phyloP scores from a whole-genome alignment of 108 stramenopile genomes.

The Pseudonitzschia pungens region DNA sequence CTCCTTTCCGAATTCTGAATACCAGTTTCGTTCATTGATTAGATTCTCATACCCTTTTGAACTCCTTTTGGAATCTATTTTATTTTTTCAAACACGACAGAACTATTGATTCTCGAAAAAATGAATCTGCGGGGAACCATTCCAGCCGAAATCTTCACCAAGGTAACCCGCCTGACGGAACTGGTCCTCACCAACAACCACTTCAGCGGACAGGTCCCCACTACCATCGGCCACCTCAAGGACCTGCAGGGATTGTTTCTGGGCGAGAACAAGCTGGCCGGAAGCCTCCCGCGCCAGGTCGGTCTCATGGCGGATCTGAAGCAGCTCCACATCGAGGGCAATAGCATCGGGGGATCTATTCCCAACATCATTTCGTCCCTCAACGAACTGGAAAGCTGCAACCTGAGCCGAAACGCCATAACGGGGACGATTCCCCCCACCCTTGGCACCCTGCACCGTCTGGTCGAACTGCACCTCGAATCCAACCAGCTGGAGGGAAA shows the following conservation, averaged over 20 bases:
- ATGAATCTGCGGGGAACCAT: conserved; percentile 24
- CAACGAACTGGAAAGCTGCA: conserved; percentile 14
- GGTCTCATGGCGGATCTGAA: conserved; percentile 28
- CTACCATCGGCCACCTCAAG: conserved; percentile 34
- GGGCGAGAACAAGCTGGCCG: conserved; percentile 23
- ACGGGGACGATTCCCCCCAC: conserved; percentile 39
- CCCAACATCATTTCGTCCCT: conserved; percentile 20
- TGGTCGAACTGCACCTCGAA: conserved; percentile 17
- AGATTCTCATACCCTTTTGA: not conserved
- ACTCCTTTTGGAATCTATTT: not conserved
- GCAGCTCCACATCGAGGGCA: conserved; percentile 12
- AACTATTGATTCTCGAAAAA: not conserved
- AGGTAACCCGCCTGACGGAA: conserved; percentile 27
- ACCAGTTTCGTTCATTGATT: not conserved
- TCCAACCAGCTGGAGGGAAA: conserved; percentile 30
- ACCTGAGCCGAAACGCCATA: conserved; percentile 32
- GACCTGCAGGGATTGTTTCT: conserved; percentile 28
- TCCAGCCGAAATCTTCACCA: conserved; percentile 21
- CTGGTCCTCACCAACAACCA: conserved; percentile 30
- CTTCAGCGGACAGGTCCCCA: conserved; percentile 47
- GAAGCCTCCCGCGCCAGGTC: conserved; percentile 25
- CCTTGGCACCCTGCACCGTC: conserved; percentile 25
- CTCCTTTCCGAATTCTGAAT: not conserved
- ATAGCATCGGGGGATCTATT: conserved; percentile 23
- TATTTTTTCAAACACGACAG: not conserved